phyloP scores from a whole-genome alignment of 495 filamentous ascomycete genomes.

The Arthonia radiata region DNA sequence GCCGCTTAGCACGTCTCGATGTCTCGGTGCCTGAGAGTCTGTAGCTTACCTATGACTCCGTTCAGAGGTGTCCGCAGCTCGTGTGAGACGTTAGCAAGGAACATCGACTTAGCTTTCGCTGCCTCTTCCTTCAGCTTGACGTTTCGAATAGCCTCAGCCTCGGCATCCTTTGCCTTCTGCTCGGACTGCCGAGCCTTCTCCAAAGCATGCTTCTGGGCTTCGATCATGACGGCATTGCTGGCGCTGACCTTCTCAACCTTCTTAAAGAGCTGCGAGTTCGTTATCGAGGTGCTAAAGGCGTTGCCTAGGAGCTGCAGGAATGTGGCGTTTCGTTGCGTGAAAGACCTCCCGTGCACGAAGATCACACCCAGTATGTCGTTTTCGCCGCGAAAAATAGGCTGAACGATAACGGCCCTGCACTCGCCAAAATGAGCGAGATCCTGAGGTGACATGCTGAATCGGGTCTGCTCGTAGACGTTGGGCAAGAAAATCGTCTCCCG shows the following conservation, averaged over 20 bases:
- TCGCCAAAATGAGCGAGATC: slow-evolving; percentile 34
- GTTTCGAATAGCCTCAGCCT: slow-evolving; percentile 62
- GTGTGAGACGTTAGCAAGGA: slow-evolving; percentile 79
- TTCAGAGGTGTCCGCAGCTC: slow-evolving; percentile 70
- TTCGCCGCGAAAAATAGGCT: slow-evolving; percentile 60
- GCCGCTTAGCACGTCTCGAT: no score
- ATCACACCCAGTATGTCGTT: slow-evolving; percentile 56
- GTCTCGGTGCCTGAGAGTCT: no score
- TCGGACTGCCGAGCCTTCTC: slow-evolving; percentile 58
- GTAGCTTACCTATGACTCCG: no score
- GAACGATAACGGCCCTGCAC: slow-evolving; percentile 57
- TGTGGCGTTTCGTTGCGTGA: slow-evolving; percentile 70
- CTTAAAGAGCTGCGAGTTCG: slow-evolving; percentile 68
- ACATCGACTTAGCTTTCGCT: slow-evolving; percentile 72
- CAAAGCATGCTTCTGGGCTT: slow-evolving; percentile 60
- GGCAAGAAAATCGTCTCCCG: slow-evolving; percentile 62
- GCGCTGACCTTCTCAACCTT: slow-evolving; percentile 41
- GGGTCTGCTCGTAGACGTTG: slow-evolving; percentile 60
- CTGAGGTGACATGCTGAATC: slow-evolving; percentile 61
- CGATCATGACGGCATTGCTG: slow-evolving; percentile 69
- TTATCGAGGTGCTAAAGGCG: slow-evolving; percentile 71
- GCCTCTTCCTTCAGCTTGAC: slow-evolving; percentile 80
- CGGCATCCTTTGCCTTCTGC: slow-evolving; percentile 57
- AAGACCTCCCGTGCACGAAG: slow-evolving; percentile 68
- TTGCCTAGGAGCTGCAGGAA: slow-evolving; percentile 70